Percentiles rank a stretch among this genome's conserved stretches.
phyloP scores from a whole-genome alignment of 768 basidiomycete species.

The Obba rivulosa region DNA sequence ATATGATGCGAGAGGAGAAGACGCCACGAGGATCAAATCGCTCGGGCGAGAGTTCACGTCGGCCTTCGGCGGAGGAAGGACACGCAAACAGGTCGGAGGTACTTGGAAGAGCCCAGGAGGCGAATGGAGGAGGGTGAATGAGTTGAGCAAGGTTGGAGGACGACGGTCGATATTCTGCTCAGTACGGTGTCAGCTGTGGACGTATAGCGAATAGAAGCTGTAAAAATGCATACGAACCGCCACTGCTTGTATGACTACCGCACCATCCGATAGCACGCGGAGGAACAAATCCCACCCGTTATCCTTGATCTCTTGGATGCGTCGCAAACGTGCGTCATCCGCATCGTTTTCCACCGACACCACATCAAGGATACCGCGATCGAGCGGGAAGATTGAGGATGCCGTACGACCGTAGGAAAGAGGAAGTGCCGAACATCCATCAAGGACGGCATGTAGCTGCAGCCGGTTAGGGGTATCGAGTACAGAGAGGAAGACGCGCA shows the following conservation, averaged over 20 bases:
- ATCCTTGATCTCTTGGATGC: conserved; percentile 57
- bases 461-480: conserved; percentile 80
- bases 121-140: conserved; percentile 68
- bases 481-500: conserved; percentile 85
- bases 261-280: conserved; percentile 65
- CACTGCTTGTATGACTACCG: conserved; percentile 67
- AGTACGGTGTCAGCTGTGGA: background rate
- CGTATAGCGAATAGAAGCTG: background rate
- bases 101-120: conserved; percentile 41
- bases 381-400: conserved; percentile 59
- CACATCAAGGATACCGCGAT: conserved; percentile 45
- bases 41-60: background rate
- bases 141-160: conserved; percentile 77
- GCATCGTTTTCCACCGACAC: conserved; percentile 28
- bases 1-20: conserved; percentile 60
- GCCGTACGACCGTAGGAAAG: conserved; percentile 23
- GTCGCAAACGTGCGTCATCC: conserved; percentile 43
- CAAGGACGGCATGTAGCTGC: conserved; percentile 78
- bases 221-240: conserved; percentile 44
- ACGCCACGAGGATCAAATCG: conserved; percentile 53
- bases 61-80: conserved; percentile 37
- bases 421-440: conserved; percentile 59
- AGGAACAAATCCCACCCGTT: conserved; percentile 80
- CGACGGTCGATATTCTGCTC: conserved; percentile 80
- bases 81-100: conserved; percentile 45